Percentiles rank a stretch among this genome's conserved stretches.
Evolutionary conservation across 768 basidiomycete genomes (phyloP).

Genomic region (Jaapia argillacea): DNA sequence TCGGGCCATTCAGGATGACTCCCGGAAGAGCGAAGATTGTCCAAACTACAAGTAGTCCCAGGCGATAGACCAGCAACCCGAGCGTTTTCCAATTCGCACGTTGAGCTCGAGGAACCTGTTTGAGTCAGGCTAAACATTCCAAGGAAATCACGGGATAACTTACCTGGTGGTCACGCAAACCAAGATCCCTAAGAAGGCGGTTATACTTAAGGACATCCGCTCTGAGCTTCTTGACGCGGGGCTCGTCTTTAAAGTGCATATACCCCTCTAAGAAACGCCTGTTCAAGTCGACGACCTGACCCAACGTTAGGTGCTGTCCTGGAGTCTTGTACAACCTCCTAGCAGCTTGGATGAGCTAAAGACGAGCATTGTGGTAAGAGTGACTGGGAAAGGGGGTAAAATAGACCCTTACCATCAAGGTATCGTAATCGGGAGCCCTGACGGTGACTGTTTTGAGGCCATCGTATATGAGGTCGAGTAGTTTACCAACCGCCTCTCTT

Average conservation of each 20-base stretch:
- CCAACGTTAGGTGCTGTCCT: constrained; percentile 85
- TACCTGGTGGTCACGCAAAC: constrained; percentile 90
- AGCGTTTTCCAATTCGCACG: constrained; percentile 82
- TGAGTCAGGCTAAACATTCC: constrained; percentile 1
- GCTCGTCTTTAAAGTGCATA: constrained; percentile 85
- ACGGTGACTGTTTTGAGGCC: constrained; percentile 93
- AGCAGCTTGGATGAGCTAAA: constrained; percentile 91
- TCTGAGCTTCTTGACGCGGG: constrained; percentile 73
- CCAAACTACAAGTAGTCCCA: constrained; percentile 73
- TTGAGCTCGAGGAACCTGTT: constrained; percentile 77
- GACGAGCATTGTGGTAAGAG: constrained; percentile 14
- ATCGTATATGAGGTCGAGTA: constrained; percentile 88
- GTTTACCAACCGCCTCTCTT: constrained; percentile 80
- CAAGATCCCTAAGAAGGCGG: constrained; percentile 76
- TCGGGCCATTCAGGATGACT: constrained; percentile 83
- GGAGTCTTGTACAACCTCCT: constrained; percentile 91
- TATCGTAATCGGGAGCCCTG: constrained; percentile 94
- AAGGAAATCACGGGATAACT: constrained; percentile 6
- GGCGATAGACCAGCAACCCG: constrained; percentile 74
- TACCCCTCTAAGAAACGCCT: constrained; percentile 91
- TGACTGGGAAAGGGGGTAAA: background rate
- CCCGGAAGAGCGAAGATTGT: constrained; percentile 81
- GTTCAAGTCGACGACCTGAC: constrained; percentile 93
- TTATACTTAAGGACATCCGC: constrained; percentile 85
- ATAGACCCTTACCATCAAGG: constrained; percentile 77